Base-by-base conservation (phyloP, 768 basidiomycete species). In the Kwoniella sp. region DNA sequence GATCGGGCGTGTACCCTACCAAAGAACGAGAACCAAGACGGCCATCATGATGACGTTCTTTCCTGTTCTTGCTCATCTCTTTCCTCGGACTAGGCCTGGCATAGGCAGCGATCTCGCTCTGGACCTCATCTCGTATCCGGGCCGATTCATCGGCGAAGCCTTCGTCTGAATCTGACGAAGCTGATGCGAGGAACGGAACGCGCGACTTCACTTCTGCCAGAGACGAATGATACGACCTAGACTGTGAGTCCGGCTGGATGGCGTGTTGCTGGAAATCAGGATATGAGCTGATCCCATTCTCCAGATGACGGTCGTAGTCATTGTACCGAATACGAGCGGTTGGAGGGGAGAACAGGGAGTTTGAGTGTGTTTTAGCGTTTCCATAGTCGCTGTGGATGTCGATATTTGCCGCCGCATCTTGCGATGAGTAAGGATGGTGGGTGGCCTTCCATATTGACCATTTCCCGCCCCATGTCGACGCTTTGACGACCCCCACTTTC, bases 111-210 rank as follows among this genome's bases (percentile, higher is more conserved):
- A 68, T 23, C 51, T 64, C 62, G 29, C 15, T 47, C 9, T n/a
- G 23, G 4, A 25, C 34, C 22, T 41, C 31, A 20, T 50, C 61
- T 61, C 34, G 37, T 51, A 12, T 26, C 4, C 23, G 23, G 4
- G 8, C 50, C 23, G 26, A 28, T 51, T 69, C 71, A 7, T 59
- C 69, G 29, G 66, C 71, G 48, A 64, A 74, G 2, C 67, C 72
- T 30, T 75, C 74, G 37, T 78, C 76, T 12, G 75, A 69, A 56
- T 77, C 74, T 7, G 76, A 77, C 9, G 66, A 68, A 15, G 76
- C 76, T 12, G 70, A 70, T 4, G 76, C 72, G 12, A 78, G 63
- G 58, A 75, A 78, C 15, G 76, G 76, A 3, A 78, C 64, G 48
- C 73, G 50, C 23, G 50, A 51, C 23, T 51, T 51, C 7, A 51